Base-by-base conservation (phyloP, 768 basidiomycete genomes). In the Tylopilus vinaceipallidus region DNA sequence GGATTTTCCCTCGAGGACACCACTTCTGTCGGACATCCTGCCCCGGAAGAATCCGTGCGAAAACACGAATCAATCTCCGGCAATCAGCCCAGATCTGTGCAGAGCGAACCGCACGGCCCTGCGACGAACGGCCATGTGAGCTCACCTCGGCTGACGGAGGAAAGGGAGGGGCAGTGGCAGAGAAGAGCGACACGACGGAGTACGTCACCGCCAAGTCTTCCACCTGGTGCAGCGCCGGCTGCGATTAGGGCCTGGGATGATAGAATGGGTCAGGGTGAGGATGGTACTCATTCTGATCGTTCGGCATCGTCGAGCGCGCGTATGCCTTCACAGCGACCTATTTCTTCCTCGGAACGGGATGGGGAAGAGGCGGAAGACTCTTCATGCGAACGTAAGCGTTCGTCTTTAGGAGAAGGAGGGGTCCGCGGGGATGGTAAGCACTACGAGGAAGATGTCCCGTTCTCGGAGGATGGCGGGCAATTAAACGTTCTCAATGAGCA, bases 191-290 rank as follows among this genome's bases (percentile, higher is more conserved):
- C 58, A 13, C 51, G 64, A 53, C 61, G 64, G 30, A 62, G 61
- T 69, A 71, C 53, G 10, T 70, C 69, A 10, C 73, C 72, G 6
- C 65, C 64, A n/a, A 71, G 58, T 11, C 74, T 73, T 14, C 74
- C 79, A 5, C 71, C 72, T 11, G 75, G 74, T 26, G 74, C 75
- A 14, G 74, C 73, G 23, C 67, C 69, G 56, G 55, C 69, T 42
- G 55, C 49, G 56, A 69, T 53, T 65, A 73, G 65, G 52, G 65
- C 65, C 40, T 71, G 70, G 54, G 70, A 70, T 52, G 66, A 66
- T 47, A 65, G 63, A 64, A 52, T 65, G 50, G 67, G 61, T 45
- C 65, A 64, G 55, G 60, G 64, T 61, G 64, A 62, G 59, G 55
- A 62, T 52, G 57, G 58, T 59, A 52, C 62, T 60, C 53, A 60